A percentile compares a stretch with the other conserved stretches of the same genome.
Conservation (phyloP, 768 basidiomycete genomes). For the Pholiota molesta region DNA sequence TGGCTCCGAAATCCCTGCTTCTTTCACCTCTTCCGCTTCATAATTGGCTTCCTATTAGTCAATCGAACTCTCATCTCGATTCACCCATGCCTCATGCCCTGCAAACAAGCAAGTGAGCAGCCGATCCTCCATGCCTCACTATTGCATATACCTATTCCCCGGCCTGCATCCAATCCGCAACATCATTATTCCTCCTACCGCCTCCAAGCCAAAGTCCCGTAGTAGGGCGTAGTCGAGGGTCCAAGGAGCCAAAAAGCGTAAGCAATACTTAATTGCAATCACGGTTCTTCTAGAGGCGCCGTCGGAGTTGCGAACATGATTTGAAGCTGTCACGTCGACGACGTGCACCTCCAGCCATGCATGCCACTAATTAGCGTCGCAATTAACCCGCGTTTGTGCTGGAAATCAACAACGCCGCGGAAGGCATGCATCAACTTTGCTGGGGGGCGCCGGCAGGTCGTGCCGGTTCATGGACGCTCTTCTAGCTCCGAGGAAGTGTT, state of each 20-base stretch:
- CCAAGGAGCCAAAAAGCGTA: not conserved
- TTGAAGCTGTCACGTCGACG: constrained; percentile 11
- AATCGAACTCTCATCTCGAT: constrained; percentile 9
- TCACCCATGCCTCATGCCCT: constrained; percentile 7
- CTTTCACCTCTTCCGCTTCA: constrained; percentile 18
- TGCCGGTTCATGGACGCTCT: not conserved
- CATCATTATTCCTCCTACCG: not conserved
- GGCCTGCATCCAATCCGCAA: not conserved
- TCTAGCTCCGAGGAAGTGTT: not conserved
- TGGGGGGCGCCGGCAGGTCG: not conserved
- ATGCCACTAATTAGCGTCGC: not conserved
- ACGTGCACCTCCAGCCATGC: constrained; percentile 3
- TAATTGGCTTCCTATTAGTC: constrained; percentile 20
- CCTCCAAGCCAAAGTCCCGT: not conserved
- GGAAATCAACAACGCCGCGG: not conserved
- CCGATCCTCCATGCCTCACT: constrained; percentile 2
- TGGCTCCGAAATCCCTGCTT: constrained; percentile 8
- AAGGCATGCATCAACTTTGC: not conserved
- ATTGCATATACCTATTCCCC: not conserved
- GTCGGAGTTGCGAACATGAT: constrained; percentile 4
- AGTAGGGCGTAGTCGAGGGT: not conserved
- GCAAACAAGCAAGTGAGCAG: constrained; percentile 4
- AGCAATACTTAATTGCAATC: constrained; percentile 4
- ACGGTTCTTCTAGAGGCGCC: not conserved
- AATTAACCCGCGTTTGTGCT: not conserved